Evolutionary conservation across 768 basidiomycete genomes (phyloP), one percentile per base, ranked within the genome.

Genomic region (Artomyces pyxidatus): DNA sequence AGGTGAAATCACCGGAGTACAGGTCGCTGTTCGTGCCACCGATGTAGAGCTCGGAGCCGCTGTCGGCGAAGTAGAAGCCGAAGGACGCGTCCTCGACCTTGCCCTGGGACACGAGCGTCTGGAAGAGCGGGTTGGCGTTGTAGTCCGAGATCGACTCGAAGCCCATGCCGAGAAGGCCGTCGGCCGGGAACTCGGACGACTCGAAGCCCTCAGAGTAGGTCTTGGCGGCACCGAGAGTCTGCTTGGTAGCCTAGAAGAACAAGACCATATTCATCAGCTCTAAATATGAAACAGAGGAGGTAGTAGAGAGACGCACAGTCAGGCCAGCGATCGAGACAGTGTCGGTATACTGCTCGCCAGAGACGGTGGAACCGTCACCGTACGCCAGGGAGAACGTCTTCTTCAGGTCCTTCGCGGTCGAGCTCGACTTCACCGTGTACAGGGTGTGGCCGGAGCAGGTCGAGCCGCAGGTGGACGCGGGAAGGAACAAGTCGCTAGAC

Each of bases 1-100:
- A 54, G 8, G 55, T 50, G 28, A 54, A 54, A 32, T 25, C 14
- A 16, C 52, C 55, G 0, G 37, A 45, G 38, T 29, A 54, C 25
- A 48, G 49, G 6, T 40, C 14, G 37, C 12, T 22, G 35, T 56
- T 56, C n/a, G 46, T 48, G 4, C 55, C 55, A 23, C 55, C 55
- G 28, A 54, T n/a, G 37, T 26, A 42, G 23, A 56, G 53, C 48
- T 52, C 39, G 9, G 48, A 22, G 23, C 48, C 48, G 8, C 14
- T 25, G 8, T 42, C 27, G 23, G 28, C 30, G 8, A 42, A 25
- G 35, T 48, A 38, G 40, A 48, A 32, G 21, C 38, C 40, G 40
- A 49, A 49, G 19, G 26, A 9, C 12, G 38, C 25, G 0, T 12
- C 16, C 19, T 26, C 28, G 26, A 32, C 19, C 11, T 9, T 11